These are phyloP conservation scores for Aspergillus jensenii DNA, from an alignment of 2,329 filamentous ascomycete species.

Conservation along the genomic window DNA sequence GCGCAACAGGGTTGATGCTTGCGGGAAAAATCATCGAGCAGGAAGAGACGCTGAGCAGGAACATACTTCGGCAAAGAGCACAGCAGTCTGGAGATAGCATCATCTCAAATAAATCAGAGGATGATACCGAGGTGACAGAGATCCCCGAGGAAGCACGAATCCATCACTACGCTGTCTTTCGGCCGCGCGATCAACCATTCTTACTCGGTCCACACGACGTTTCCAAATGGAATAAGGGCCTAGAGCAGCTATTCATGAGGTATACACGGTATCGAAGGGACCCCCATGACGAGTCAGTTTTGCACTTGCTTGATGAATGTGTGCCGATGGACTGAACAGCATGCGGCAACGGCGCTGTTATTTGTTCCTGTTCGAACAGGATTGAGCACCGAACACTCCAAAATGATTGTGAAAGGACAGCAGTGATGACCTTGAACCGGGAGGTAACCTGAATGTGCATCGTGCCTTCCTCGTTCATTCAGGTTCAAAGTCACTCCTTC, in stretches of 20 bases:
- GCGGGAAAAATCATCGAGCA: conserved; percentile 1
- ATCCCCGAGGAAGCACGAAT: conserved; percentile 1
- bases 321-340: conserved; percentile 6
- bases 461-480: too few relatives aligned
- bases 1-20: not conserved
- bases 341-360: too few relatives aligned
- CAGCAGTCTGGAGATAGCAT: not conserved
- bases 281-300: not conserved
- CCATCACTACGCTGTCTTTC: not conserved
- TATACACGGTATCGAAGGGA: not conserved
- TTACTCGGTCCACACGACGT: conserved; percentile 1
- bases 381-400: too few relatives aligned
- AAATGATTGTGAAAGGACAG: too few relatives aligned
- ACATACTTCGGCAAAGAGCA: not conserved
- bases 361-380: too few relatives aligned
- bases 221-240: not conserved
- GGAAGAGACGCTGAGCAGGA: not conserved
- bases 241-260: conserved; percentile 7
- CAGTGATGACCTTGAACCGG: too few relatives aligned
- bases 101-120: not conserved
- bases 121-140: not conserved
- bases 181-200: not conserved
- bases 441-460: too few relatives aligned
- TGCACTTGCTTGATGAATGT: conserved; percentile 5
- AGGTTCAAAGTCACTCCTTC: too few relatives aligned